Percentiles rank a stretch among this genome's conserved stretches.
These are phyloP conservation scores for Jackrogersella multiformis DNA, from an alignment of 495 filamentous ascomycete species.

Conservation along the genomic window DNA sequence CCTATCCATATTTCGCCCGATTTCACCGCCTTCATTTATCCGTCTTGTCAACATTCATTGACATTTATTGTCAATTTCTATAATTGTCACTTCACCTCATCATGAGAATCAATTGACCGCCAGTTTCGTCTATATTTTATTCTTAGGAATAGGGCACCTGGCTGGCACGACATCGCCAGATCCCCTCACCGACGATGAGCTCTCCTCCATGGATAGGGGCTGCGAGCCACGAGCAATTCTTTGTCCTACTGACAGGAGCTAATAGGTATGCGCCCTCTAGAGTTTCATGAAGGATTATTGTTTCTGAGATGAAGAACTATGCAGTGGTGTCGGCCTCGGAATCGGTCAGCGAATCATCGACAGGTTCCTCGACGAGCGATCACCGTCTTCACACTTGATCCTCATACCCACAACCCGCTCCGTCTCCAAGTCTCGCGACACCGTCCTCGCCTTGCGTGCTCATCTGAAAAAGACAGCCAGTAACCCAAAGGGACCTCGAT, in stretches of 20 bases:
- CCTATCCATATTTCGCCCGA: slow-evolving; percentile 12
- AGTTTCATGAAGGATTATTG: slow-evolving; percentile 2
- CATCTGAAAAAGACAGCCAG: slow-evolving; percentile 59
- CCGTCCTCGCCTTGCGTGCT: slow-evolving; percentile 61
- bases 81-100: not conserved
- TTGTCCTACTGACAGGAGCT: slow-evolving; percentile 75
- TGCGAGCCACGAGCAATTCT: slow-evolving; percentile 55
- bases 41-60: not conserved
- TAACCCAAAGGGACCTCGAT: slow-evolving; percentile 48
- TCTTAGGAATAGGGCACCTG: too few relatives aligned
- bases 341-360: slow-evolving; percentile 88
- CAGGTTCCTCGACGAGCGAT: slow-evolving; percentile 80
- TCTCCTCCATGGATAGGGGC: slow-evolving; percentile 63
- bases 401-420: slow-evolving; percentile 74
- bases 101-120: not conserved
- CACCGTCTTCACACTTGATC: slow-evolving; percentile 67
- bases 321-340: slow-evolving; percentile 87
- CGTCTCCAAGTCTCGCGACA: slow-evolving; percentile 66
- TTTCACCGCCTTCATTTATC: slow-evolving; percentile 35
- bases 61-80: not conserved
- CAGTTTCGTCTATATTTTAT: not conserved
- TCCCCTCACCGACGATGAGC: slow-evolving; percentile 43
- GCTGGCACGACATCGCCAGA: not conserved
- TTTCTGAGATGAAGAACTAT: slow-evolving; percentile 37
- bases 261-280: slow-evolving; percentile 65